Evolutionary conservation across 305 asterid species (phyloP), one percentile per base, ranked within the genome.

Genomic region (Ilex paraguariensis): DNA sequence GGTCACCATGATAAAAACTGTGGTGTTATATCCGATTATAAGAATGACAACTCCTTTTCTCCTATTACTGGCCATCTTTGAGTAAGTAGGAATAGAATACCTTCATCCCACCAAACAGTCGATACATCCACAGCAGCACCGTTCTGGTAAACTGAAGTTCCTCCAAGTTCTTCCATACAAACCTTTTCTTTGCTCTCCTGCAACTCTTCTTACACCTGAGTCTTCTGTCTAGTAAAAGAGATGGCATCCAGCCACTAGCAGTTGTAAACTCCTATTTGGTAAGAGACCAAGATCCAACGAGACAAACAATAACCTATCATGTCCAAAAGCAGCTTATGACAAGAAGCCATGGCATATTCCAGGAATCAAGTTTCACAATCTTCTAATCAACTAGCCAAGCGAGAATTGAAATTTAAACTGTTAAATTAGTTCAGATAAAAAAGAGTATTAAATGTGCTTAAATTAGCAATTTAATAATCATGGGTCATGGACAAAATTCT

Each of bases 81-180:
- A 71, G 56, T 72, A 70, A 73, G 77, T 73, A 75, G 79, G 75
- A 54, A 66, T 65, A 58, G 61, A 33, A 56, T 68, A 75, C 69
- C 76, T 77, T 66, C 72, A 68, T 74, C 81, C 69, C 82, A 70
- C 79, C 73, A 73, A 75, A 61, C 68, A 64, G 77, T 77, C 77
- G 70, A 71, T 44, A 84, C 77, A 75, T 74, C 66, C 59, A 66
- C 48, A 67, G 74, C 71, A 64, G 74, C 67, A 70, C 74, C 79
- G 64, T 71, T 71, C 73, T 60, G 78, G 76, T 70, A 75, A 77
- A 51, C 64, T 74, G 78, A 71, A 56, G 71, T 39, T 76, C 65
- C 72, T 66, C 72, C 60, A 71, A 65, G 67, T 75, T 65, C 60
- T 77, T 68, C 63, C 74, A 64, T 52, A 65, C 72, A 68, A 73